phyloP scores from a whole-genome alignment of 257 asterid genomes.

The Solanum lycopersicoides region DNA sequence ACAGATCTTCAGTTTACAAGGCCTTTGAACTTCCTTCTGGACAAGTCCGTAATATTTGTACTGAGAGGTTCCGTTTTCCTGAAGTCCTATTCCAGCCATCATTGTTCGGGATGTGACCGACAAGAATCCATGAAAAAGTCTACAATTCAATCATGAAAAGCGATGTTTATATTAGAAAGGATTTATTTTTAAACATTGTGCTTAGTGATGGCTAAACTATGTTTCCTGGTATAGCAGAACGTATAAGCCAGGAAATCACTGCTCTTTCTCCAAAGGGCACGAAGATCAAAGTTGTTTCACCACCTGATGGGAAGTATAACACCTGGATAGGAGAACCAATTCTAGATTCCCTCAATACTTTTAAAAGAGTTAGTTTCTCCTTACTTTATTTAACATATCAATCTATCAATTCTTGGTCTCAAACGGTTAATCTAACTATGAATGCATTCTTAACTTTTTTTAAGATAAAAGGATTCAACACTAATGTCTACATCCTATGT shows the following conservation, averaged over 20 bases:
- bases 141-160: neutral
- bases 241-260: neutral
- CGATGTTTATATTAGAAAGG: neutral
- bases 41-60: neutral
- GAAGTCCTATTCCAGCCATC: conserved; percentile 3
- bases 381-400: neutral
- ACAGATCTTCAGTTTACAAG: neutral
- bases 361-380: too few relatives aligned
- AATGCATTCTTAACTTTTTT: neutral
- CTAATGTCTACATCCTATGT: neutral
- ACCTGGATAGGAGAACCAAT: neutral
- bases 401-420: neutral
- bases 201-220: neutral
- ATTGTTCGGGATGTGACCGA: neutral
- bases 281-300: neutral
- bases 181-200: neutral
- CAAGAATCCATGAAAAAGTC: neutral
- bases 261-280: neutral
- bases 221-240: neutral
- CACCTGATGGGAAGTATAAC: neutral
- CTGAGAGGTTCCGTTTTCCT: conserved; percentile 1
- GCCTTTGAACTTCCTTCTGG: neutral
- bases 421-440: neutral
- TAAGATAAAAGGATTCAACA: neutral
- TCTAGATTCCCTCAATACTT: neutral